These are phyloP conservation scores for Sclerotinia sclerotiorum DNA, from an alignment of 2,329 filamentous ascomycete genomes.

Conservation along the genomic window DNA sequence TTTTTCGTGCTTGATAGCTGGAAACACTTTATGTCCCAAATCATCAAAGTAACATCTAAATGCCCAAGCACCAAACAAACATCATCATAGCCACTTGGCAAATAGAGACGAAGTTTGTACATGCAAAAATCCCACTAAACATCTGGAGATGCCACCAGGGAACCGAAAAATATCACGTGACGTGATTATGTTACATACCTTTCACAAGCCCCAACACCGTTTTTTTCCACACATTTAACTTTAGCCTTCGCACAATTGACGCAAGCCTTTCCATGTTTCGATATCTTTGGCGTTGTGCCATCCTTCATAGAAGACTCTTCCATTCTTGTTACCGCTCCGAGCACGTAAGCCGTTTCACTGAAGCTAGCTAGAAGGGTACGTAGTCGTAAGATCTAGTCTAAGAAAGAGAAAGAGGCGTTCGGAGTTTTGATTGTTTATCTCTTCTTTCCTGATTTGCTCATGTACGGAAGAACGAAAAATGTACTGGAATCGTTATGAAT, in stretches of 20 bases:
- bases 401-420: neutral
- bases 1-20: neutral
- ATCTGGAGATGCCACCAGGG: neutral
- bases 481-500: neutral
- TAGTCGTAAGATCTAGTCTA: neutral
- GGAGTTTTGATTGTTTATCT: neutral
- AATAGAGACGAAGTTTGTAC: neutral
- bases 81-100: neutral
- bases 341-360: neutral
- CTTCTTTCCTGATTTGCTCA: neutral
- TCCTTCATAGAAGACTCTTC: neutral
- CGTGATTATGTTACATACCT: neutral
- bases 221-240: conserved; percentile 12
- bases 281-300: neutral
- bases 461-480: neutral
- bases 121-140: neutral
- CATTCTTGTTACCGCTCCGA: neutral
- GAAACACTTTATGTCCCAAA: neutral
- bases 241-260: conserved; percentile 19
- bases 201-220: conserved; percentile 11
- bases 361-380: neutral
- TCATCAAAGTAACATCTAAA: neutral
- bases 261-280: conserved; percentile 14
- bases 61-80: neutral
- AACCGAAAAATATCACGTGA: neutral